Conservation (phyloP, 805 yeast genomes). For the Hanseniaspora occidentalis region DNA sequence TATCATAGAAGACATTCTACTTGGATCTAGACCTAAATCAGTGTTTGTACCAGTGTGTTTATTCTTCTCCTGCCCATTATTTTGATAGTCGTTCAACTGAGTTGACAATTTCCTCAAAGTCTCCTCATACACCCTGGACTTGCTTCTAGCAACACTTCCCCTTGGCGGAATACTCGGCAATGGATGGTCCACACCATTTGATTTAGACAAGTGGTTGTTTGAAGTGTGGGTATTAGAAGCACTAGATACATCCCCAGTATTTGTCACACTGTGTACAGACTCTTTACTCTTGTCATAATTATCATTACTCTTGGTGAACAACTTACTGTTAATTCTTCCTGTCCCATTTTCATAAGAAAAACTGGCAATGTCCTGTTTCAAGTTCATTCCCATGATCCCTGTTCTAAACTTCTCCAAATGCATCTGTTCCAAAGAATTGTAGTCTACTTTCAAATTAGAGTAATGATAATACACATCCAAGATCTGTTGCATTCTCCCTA, state of each 20-base stretch:
- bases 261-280: no score
- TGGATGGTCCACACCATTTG: no score
- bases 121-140: not conserved
- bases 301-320: no score
- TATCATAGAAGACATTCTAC: no score
- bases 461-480: constrained; percentile 19
- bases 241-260: no score
- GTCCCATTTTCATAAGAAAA: not conserved
- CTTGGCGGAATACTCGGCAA: no score
- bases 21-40: no score
- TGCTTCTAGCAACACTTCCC: no score
- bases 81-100: not conserved
- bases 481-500: constrained; percentile 17
- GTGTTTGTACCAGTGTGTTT: not conserved
- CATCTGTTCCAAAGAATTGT: constrained; percentile 18
- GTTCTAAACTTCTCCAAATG: constrained; percentile 15
- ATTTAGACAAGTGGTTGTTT: no score
- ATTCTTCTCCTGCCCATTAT: not conserved
- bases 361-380: not conserved
- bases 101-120: not conserved
- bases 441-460: constrained; percentile 16
- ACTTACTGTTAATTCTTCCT: no score
- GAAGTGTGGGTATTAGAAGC: no score
- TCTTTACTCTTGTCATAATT: no score
- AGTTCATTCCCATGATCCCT: not conserved